Evolutionary conservation across 164 flowering plant species (phyloP), one percentile per base, ranked within the genome.

Genomic region (Berberis vulgaris): DNA sequence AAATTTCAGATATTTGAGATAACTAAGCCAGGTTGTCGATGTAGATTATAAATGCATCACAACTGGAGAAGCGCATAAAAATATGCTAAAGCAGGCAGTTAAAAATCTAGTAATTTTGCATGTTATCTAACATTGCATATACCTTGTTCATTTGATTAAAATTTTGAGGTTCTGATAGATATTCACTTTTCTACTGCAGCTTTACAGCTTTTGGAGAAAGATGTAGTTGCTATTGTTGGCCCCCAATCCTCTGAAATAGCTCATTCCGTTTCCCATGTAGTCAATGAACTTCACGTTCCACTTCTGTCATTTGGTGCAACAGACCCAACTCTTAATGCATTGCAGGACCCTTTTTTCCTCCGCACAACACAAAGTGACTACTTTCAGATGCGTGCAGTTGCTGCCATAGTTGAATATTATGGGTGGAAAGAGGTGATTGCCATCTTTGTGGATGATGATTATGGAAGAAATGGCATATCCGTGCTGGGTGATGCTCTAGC

Each of bases 231-330:
- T 8, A 76, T 80, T 54, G 77, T 93, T 52, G 98, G 97, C 4
- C 98, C 98, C 7, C 98, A 87, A 63, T 88, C 96, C 0, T 90
- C 98, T 49, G 92, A 77, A 43, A 78, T 87, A 59, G 92, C 89
- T 56, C 98, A 86, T 78, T 75, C 84, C 43, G 84, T 93, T 45
- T 86, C 96, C 6, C 85, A 86, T 58, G 80, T 86, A 41, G 82
- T 73, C 8, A 78, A 84, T 59, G 96, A 82, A 61, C 92, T 93
- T 60, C 87, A 86, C 13, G 82, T 88, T 6, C 98, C 98, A n/a
- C 82, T 88, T 49, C 54, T 93, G 7, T 90, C 97, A 43, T 87
- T 88, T 76, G 88, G 72, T 7, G 92, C 98, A 41, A 90, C 97
- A 43, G 96, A 93, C 45, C 98, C 98, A 7, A 77, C 91, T 39